phyloP scores from a whole-genome alignment of 352 stramenopile genomes.

The Phytophthora pisi region DNA sequence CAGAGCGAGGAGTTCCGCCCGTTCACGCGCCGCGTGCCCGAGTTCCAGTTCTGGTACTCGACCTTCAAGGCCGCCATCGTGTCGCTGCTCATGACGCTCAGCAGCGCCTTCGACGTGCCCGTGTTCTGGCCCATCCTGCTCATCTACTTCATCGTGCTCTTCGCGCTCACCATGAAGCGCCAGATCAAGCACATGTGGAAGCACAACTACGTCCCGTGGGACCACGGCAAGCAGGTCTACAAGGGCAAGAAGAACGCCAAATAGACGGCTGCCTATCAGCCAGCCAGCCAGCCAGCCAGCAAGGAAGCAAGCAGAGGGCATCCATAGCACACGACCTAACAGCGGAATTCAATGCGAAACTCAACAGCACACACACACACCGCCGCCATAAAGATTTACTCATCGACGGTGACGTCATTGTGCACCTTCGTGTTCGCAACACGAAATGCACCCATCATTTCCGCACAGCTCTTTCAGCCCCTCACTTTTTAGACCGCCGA shows the following conservation, averaged over 20 bases:
- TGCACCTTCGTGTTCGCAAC: slow-evolving; percentile 11
- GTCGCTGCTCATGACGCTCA: slow-evolving; percentile 98
- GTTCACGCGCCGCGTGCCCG: slow-evolving; percentile 94
- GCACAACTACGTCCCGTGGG: slow-evolving; percentile 98
- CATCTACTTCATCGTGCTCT: slow-evolving; percentile 99
- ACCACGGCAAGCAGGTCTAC: slow-evolving; percentile 96
- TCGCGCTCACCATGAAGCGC: slow-evolving; percentile 99
- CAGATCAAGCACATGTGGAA: slow-evolving; percentile 99
- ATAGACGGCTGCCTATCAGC: slow-evolving; percentile 48
- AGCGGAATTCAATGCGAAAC: background rate
- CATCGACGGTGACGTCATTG: slow-evolving; percentile 14
- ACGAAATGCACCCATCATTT: slow-evolving; percentile 10
- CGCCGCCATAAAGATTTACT: background rate
- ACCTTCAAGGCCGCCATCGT: slow-evolving; percentile 90
- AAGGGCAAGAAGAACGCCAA: slow-evolving; percentile 87
- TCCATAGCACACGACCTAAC: background rate
- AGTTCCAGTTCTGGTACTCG: slow-evolving; percentile 99
- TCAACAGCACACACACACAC: background rate
- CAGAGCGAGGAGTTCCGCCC: slow-evolving; percentile 91
- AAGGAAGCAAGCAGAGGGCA: background rate
- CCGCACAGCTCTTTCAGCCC: slow-evolving; percentile 4
- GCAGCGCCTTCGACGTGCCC: slow-evolving; percentile 97
- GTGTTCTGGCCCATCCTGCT: slow-evolving; percentile 99
- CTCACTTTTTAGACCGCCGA: slow-evolving; percentile 12
- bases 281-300: slow-evolving; percentile 9